phyloP scores from a whole-genome alignment of 2,329 filamentous ascomycete genomes.

The Rhynchosporium secalis region DNA sequence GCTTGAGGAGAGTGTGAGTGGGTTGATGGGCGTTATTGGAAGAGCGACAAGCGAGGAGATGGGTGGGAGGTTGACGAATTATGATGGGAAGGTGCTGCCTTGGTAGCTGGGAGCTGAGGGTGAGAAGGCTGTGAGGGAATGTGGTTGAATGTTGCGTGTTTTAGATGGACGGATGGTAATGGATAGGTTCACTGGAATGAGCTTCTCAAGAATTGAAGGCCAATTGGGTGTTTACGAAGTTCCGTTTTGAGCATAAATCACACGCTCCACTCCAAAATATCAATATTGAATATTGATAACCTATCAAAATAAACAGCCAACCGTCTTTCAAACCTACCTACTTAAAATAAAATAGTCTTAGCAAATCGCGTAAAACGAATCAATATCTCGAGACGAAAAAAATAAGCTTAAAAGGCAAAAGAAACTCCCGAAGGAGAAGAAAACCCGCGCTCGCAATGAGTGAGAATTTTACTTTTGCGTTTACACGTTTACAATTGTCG shows the following conservation, averaged over 20 bases:
- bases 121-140: neutral
- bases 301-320: no score
- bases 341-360: no score
- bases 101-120: conserved; percentile 1
- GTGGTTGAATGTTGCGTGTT: neutral
- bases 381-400: no score
- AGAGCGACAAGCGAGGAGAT: conserved; percentile 16
- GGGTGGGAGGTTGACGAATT: conserved; percentile 10
- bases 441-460: neutral
- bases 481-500: neutral
- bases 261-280: no score
- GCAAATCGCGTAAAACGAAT: no score
- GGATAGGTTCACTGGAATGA: no score
- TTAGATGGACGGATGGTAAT: no score
- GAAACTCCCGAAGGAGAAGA: conserved; percentile 1
- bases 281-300: no score
- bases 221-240: no score
- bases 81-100: conserved; percentile 11
- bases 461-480: neutral
- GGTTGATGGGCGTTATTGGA: conserved; percentile 18
- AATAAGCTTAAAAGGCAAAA: neutral
- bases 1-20: conserved; percentile 15
- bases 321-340: no score
- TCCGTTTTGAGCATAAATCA: no score
- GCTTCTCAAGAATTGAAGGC: no score